Evolutionary conservation across 2,329 filamentous ascomycete genomes (phyloP), one percentile per base, ranked within the genome.

Genomic region (Berkeleyomyces rouxiae): DNA sequence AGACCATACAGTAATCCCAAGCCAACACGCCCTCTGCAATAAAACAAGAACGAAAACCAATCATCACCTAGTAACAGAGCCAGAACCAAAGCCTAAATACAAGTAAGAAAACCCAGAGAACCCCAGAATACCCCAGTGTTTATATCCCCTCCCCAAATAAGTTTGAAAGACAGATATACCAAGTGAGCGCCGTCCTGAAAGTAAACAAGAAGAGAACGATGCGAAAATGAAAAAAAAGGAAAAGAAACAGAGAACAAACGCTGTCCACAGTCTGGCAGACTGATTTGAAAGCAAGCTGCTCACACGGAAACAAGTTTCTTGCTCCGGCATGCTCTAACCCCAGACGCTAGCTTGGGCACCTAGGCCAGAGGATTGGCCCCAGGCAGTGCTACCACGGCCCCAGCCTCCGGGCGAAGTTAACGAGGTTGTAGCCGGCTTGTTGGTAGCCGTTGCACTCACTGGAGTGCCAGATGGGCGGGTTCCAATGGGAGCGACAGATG

Each of bases 331-430:
- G 5, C 11, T 63, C 66, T 85, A 96, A 69, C 91, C 91, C 91
- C 91, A 97, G 68, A 96, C 92, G 67, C 90, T 95, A 67, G 91
- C 90, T 72, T 95, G 90, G 66, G 91, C 87, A 67, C 90, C 88
- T 66, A 95, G 83, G 59, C 84, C 83, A 67, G 85, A 88, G 70
- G 88, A 89, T 70, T 85, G 86, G 65, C 90, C 88, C 91, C 91
- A 96, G 55, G 92, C 88, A 46, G 85, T 86, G 67, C 85, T 86
- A 67, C 87, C 86, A 70, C 84, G 86, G 62, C 87, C 85, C 91
- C 91, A 96, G 65, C 84, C 82, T 16, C 85, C 78, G 10, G 91
- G 90, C n/a, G 90, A 95, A n/a, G 90, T 85, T 39, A 96, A 80
- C 61, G 92, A 91, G 2, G 91, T 95, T 6, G 89, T 95, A 0